Percentiles rank a stretch among this genome's conserved stretches.
phyloP scores from a whole-genome alignment of 805 yeast genomes.

The Metschnikowia dekortorum region DNA sequence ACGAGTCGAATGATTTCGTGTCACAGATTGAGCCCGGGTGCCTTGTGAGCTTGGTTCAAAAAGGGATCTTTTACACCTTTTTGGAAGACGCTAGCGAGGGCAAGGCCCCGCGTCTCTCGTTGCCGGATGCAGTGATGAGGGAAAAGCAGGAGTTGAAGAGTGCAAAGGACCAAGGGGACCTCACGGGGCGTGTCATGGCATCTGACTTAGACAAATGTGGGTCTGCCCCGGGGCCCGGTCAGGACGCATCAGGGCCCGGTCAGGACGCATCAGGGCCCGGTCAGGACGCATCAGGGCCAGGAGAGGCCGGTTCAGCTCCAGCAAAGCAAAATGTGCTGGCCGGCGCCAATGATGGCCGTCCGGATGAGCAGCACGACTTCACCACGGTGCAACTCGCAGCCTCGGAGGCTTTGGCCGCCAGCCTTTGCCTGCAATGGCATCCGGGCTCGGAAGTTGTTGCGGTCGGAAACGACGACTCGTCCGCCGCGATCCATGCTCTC shows the following conservation, averaged over 20 bases:
- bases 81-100: constrained; percentile 53
- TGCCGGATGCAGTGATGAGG: constrained; percentile 51
- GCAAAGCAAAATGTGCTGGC: not conserved
- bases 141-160: constrained; percentile 28
- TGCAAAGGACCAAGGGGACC: not conserved
- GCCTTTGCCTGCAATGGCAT: constrained; percentile 53
- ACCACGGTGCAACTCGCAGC: constrained; percentile 38
- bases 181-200: no score
- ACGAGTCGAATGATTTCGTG: constrained; percentile 35
- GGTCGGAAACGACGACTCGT: constrained; percentile 48
- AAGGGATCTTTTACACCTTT: constrained; percentile 75
- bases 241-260: no score
- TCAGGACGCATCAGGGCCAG: no score
- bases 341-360: no score
- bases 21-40: constrained; percentile 69
- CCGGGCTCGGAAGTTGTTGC: constrained; percentile 50
- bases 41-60: constrained; percentile 76
- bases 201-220: no score
- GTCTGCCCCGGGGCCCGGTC: no score
- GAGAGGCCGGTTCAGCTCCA: not conserved
- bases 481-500: constrained; percentile 43
- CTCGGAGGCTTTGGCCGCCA: constrained; percentile 34
- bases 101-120: constrained; percentile 13
- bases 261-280: no score
- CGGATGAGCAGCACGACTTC: constrained; percentile 1